Evolutionary conservation across 352 stramenopile species (phyloP).

Genomic region (Blastocystis sp.): DNA sequence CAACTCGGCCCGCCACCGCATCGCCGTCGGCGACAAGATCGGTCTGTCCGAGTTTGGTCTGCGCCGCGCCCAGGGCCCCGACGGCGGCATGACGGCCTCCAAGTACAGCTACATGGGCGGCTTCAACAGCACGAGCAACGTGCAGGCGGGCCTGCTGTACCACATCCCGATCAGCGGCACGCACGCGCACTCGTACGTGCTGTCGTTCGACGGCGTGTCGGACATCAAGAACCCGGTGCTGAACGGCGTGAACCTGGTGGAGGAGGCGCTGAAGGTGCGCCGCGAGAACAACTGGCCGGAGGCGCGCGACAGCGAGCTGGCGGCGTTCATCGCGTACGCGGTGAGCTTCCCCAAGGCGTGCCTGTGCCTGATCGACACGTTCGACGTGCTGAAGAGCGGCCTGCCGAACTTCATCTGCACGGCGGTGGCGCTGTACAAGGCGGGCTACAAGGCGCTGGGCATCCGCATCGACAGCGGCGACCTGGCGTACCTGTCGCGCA

Average conservation of each 20-base stretch:
- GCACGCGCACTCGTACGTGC: constrained; percentile 94
- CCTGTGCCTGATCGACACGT: constrained; percentile 95
- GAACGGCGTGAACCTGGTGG: constrained; percentile 79
- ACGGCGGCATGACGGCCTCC: constrained; percentile 91
- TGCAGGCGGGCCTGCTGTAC: constrained; percentile 90
- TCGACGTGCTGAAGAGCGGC: constrained; percentile 91
- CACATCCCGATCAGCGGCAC: constrained; percentile 91
- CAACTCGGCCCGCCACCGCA: constrained; percentile 92
- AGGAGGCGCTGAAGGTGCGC: constrained; percentile 80
- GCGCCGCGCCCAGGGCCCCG: constrained; percentile 82
- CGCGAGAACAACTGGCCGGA: constrained; percentile 66
- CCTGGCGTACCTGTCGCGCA: constrained; percentile 86
- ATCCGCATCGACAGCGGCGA: constrained; percentile 96
- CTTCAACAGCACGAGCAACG: constrained; percentile 94
- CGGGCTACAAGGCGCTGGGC: constrained; percentile 78
- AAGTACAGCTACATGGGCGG: constrained; percentile 95
- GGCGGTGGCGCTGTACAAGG: constrained; percentile 85
- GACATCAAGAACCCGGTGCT: constrained; percentile 77
- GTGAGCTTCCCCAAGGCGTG: constrained; percentile 92
- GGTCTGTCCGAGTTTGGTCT: constrained; percentile 75
- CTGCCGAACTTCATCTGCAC: constrained; percentile 94
- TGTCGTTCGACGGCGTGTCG: constrained; percentile 87
- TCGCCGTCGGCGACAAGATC: constrained; percentile 80
- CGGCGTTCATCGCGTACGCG: constrained; percentile 94
- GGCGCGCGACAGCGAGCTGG: constrained; percentile 86